Evolutionary conservation across 192 early-diverging fungal genomes (phyloP), one percentile per base, ranked within the genome.

Genomic region (Coemansia sp.): DNA sequence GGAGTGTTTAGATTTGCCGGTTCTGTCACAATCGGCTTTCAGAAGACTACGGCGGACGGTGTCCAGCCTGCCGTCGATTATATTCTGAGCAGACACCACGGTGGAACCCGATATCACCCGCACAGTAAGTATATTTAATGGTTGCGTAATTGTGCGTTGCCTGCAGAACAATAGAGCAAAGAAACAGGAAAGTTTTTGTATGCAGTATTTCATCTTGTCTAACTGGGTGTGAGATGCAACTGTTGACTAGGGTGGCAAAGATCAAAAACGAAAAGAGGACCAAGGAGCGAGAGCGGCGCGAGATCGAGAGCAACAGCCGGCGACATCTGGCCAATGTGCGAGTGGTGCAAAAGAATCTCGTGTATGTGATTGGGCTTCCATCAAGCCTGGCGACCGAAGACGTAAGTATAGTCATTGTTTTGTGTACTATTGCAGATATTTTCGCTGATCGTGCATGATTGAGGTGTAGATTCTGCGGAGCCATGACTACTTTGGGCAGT

Each of bases 21-120:
- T 99, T 99, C 75, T 99, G 97, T 66, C 98, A 94, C 91, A 91
- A 99, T 71, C 95, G 94, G 72, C 97, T 99, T 74, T 94, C 94
- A 66, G 91, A 97, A 51, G 87, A 94, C 74, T 84, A 92, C 61
- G 97, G 94, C 74, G 90, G 91, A 12, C 87, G 90, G 17, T 99
- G 97, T 64, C 97, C 97, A 21, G 97, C 97, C 16, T 99, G 97
- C 64, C 85, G 97, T 19, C 81, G 95, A 23, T 71, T 88, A 2
- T 99, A 95, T 64, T 88, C 92, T 12, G 95, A 98, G 53, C 92
- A 99, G 57, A 90, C 65, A 35, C 72, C 72, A n/a, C 65, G 66
- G 53, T 75, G 72, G 78, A 80, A 81, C 26, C 91, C 94, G 26
- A 92, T 98, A 52, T 89, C 92, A 8, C 82, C 89, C 5, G 94